Evolutionary conservation across 805 yeast genomes (phyloP).

Genomic region (Yarrowia sp.): DNA sequence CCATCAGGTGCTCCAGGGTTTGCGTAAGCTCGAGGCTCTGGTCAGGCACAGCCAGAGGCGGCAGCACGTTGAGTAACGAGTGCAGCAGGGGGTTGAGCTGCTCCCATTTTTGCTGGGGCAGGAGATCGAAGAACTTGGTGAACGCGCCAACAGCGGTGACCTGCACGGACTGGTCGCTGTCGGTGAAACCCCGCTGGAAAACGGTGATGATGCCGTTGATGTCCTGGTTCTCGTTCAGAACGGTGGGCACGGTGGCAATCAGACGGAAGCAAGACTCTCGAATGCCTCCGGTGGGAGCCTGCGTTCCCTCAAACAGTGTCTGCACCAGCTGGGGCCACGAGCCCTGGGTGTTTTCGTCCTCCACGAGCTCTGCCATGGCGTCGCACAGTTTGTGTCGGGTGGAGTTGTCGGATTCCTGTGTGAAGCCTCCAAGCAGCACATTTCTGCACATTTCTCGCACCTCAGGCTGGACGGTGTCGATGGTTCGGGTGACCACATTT

Average conservation of each 20-base stretch:
- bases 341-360: slow-evolving; percentile 27
- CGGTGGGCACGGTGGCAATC: slow-evolving; percentile 76
- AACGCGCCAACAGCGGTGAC: slow-evolving; percentile 91
- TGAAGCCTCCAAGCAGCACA: slow-evolving; percentile 70
- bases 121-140: slow-evolving; percentile 78
- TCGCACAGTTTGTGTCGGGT: slow-evolving; percentile 92
- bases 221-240: slow-evolving; percentile 60
- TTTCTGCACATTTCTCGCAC: slow-evolving; percentile 62
- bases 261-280: slow-evolving; percentile 92
- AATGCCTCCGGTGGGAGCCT: slow-evolving; percentile 57
- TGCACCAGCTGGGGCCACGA: slow-evolving; percentile 82
- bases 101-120: slow-evolving; percentile 79
- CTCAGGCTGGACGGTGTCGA: slow-evolving; percentile 62
- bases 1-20: slow-evolving; percentile 86
- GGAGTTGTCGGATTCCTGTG: slow-evolving; percentile 61
- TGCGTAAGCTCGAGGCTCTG: slow-evolving; percentile 79
- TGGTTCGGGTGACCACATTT: slow-evolving; percentile 70
- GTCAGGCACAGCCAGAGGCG: slow-evolving; percentile 74
- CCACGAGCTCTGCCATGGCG: slow-evolving; percentile 87
- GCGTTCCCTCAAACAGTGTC: slow-evolving; percentile 65
- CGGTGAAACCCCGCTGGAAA: slow-evolving; percentile 79
- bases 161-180: slow-evolving; percentile 75
- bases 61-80: slow-evolving; percentile 77
- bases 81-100: slow-evolving; percentile 77
- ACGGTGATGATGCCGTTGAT: slow-evolving; percentile 56